phyloP scores from a whole-genome alignment of 1,284 basidiomycete species.

The Puccinia polysora region DNA sequence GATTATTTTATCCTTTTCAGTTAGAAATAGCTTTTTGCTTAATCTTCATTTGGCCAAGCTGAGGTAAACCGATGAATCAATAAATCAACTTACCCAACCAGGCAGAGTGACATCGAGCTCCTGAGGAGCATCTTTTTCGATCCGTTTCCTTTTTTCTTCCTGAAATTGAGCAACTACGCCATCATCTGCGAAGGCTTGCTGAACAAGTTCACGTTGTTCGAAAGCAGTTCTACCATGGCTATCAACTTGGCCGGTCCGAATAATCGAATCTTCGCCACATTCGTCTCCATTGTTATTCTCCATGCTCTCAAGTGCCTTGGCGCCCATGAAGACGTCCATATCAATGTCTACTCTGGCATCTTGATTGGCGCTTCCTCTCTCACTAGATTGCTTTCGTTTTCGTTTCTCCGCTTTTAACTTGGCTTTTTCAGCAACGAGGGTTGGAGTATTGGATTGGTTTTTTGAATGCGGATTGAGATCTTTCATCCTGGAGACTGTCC shows the following conservation, averaged over 20 bases:
- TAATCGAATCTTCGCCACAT: conserved; percentile 24
- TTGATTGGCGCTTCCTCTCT: neutral
- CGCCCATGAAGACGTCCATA: conserved; percentile 11
- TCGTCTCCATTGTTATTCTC: conserved; percentile 6
- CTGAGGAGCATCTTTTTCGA: conserved; percentile 75
- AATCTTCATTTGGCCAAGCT: too few relatives aligned
- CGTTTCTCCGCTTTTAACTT: conserved; percentile 30
- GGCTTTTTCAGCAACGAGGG: conserved; percentile 29
- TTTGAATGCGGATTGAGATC: neutral
- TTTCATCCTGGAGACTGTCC: conserved; percentile 29
- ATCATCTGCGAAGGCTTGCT: conserved; percentile 91
- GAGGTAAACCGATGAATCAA: neutral
- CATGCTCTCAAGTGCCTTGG: conserved; percentile 11
- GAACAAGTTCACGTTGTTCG: conserved; percentile 81
- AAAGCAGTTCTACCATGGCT: conserved; percentile 62
- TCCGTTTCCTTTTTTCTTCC: conserved; percentile 71
- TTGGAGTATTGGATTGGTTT: neutral
- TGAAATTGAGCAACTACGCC: conserved; percentile 86
- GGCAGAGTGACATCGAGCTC: conserved; percentile 84
- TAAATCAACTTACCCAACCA: conserved; percentile 70
- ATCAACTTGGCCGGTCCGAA: conserved; percentile 54
- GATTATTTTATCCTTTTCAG: conserved; percentile 24
- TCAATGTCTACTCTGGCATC: conserved; percentile 33
- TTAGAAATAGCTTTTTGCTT: too few relatives aligned
- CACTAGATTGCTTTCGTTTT: conserved; percentile 21